Evolutionary conservation across 2,329 filamentous ascomycete genomes (phyloP).

Genomic region (Apiospora phragmitis): DNA sequence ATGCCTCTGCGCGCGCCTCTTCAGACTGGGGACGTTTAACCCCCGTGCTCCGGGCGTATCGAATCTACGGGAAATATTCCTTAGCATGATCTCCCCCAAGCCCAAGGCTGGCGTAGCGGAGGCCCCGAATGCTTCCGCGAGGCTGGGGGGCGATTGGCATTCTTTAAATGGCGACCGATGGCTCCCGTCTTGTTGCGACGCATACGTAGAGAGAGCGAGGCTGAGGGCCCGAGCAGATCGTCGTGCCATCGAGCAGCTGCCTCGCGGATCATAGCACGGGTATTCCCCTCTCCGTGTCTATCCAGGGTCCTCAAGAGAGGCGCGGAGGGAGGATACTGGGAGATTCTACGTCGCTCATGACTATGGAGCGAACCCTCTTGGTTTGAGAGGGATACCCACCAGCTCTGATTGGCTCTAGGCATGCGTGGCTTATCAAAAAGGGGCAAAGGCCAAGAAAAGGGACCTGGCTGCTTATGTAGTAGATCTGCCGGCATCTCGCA

Average conservation of each 20-base stretch:
- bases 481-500: background rate
- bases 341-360: background rate
- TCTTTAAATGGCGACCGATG: background rate
- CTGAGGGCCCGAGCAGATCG: background rate
- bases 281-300: background rate
- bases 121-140: background rate
- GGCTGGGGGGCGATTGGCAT: background rate
- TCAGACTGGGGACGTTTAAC: constrained; percentile 3
- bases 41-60: background rate
- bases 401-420: background rate
- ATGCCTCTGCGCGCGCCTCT: background rate
- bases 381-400: background rate
- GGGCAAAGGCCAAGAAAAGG: background rate
- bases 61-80: background rate
- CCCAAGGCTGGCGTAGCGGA: background rate
- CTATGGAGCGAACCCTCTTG: background rate
- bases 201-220: background rate
- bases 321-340: background rate
- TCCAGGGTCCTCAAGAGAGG: background rate
- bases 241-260: background rate
- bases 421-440: background rate
- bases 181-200: too few relatives aligned
- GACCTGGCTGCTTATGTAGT: background rate
- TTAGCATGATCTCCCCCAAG: background rate
- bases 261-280: background rate